Conservation (phyloP, 345 rosid species). For the Brassica rapa region DNA sequence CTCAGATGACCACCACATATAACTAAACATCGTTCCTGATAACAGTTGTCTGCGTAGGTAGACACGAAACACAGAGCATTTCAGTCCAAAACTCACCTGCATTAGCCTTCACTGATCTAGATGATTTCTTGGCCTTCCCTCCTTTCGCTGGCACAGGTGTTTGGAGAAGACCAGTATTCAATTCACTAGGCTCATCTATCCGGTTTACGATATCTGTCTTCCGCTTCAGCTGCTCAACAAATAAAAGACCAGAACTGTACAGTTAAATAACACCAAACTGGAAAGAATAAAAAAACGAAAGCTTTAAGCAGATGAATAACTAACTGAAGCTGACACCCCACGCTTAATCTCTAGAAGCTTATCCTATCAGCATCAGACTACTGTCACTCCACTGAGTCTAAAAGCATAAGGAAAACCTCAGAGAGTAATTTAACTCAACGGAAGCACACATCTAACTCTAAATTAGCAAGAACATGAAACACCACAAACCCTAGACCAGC, state of each 20-base stretch:
- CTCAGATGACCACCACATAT: not conserved
- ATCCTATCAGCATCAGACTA: constrained; percentile 8
- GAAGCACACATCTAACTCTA: not conserved
- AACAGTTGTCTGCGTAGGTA: not conserved
- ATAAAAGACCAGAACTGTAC: constrained; percentile 27
- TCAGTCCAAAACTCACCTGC: constrained; percentile 55
- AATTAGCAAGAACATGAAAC: constrained; percentile 13
- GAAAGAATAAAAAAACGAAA: not conserved
- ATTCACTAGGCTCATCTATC: constrained; percentile 57
- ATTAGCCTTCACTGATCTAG: constrained; percentile 67
- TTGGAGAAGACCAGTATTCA: constrained; percentile 57
- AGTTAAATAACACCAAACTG: constrained; percentile 22
- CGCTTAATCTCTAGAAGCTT: not conserved
- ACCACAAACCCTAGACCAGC: constrained; percentile 30
- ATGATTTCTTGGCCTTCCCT: constrained; percentile 66
- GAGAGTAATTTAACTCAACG: not conserved
- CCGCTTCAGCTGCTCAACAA: constrained; percentile 65
- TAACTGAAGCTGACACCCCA: constrained; percentile 10
- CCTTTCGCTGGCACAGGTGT: constrained; percentile 80
- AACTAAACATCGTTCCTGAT: not conserved
- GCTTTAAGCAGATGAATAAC: not conserved
- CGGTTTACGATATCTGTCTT: constrained; percentile 66
- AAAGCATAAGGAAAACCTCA: not conserved
- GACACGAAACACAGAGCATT: constrained; percentile 9
- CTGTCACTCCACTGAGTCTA: constrained; percentile 8